phyloP scores from a whole-genome alignment of 1,139 yeast species.

The Pichia sp. region DNA sequence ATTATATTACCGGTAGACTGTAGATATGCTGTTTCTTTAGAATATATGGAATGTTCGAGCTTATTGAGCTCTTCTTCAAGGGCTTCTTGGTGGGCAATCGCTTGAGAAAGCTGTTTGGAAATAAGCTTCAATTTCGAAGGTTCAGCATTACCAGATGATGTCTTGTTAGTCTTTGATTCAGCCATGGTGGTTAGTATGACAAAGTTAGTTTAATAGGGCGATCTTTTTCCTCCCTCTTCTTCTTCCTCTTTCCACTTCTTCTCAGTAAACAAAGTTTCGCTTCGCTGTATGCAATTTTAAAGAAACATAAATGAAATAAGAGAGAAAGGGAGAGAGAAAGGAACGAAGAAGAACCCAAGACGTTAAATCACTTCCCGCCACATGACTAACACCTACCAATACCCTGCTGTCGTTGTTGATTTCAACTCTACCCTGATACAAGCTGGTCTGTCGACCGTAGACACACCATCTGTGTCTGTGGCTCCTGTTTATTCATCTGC shows the following conservation, averaged over 20 bases:
- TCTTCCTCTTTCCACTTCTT: too few relatives aligned
- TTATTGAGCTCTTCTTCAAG: constrained; percentile 53
- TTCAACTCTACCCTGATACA: constrained; percentile 58
- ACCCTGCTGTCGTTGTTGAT: constrained; percentile 52
- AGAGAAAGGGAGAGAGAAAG: too few relatives aligned
- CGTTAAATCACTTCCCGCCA: too few relatives aligned
- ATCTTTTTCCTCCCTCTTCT: too few relatives aligned
- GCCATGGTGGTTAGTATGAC: constrained; percentile 9
- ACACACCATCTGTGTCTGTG: constrained; percentile 51
- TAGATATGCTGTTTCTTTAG: constrained; percentile 71
- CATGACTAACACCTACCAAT: too few relatives aligned
- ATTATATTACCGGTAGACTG: constrained; percentile 78
- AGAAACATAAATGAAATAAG: too few relatives aligned
- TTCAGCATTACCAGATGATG: constrained; percentile 31
- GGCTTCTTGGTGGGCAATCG: constrained; percentile 54
- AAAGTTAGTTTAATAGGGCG: too few relatives aligned
- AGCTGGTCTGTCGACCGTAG: constrained; percentile 65
- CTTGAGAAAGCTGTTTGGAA: constrained; percentile 54
- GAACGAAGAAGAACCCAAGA: too few relatives aligned
- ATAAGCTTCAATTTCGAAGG: background rate
- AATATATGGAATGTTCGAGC: constrained; percentile 76
- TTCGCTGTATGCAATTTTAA: too few relatives aligned
- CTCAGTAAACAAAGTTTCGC: too few relatives aligned
- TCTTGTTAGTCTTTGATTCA: background rate
- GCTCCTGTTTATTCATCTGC: constrained; percentile 42